Evolutionary conservation across 345 rosid genomes (phyloP), one percentile per base, ranked within the genome.

Genomic region (Corchorus olitorius): DNA sequence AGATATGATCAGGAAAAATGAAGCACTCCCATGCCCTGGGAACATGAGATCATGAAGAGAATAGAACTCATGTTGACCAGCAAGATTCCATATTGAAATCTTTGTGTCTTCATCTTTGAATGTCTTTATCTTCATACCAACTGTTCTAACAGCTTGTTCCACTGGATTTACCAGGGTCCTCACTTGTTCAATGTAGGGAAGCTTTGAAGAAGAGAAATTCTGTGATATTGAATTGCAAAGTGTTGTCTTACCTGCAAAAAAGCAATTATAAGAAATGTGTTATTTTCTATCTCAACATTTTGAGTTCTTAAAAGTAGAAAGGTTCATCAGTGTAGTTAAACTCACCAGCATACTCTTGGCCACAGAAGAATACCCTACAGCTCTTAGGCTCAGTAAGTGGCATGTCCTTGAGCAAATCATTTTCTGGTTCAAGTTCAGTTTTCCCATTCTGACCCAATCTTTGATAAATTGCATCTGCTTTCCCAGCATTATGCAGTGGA

Each of bases 31-130:
- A 75, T 89, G 88, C 8, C 97, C 93, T 0, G 99, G 97, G 80
- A 93, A 95, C 99, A 95, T 93, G 77, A 95, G 87, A 84, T 95
- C 98, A 78, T 95, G 97, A 67, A 95, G 92, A 52, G 98, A 87
- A 68, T 84, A 89, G 78, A 85, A 89, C 82, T 96, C 97, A 16
- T 96, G 98, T 80, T 93, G 97, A 61, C 97, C 97, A 0, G 92
- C 93, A 22, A 93, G 93, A 82, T 93, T 92, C 99, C 99, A 96
- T 27, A 96, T 81, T 0, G 92, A 92, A 58, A 96, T 91, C 85
- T 93, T 92, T n/a, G 88, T 89, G 49, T 86, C 93, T 76, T 92
- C 97, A 58, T 93, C 97, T 83, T 81, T 89, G 74, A 93, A 84
- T 33, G 89, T 87, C 90, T 88, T 93, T 50, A 96, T 86, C 83